Evolutionary conservation across 1,139 yeast species (phyloP), one percentile per base, ranked within the genome.

Genomic region (Debaryomycetaceae sp.): DNA sequence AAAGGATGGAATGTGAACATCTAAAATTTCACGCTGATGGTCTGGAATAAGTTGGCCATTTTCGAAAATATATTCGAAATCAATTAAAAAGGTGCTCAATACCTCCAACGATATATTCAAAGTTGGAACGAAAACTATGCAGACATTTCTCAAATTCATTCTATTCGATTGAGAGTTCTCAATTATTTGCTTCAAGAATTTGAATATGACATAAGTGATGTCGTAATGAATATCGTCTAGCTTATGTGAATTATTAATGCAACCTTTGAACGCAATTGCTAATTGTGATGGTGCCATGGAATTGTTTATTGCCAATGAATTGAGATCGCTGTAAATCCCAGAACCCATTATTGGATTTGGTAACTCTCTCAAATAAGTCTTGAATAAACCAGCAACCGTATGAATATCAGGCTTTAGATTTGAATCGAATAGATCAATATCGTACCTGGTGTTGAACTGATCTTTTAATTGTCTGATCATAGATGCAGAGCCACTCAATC

Each of bases 401-500:
- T 89, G 89, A 38, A 85, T 78, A 57, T 86, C 93, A 5, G 77
- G 76, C 39, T 67, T 71, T 54, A 59, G 58, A 38, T 54, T 64
- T 51, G 73, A 57, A 22, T 65, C 65, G 34, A 48, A 66, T 46
- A 93, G 68, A 58, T 90, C 90, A 42, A 88, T 70, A 60, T 91
- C 98, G 50, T 77, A 78, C 13, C 78, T 72, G 24, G 56, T 62
- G 56, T 82, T 83, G 63, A 90, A 93, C 41, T 71, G 73, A 37
- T 83, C 88, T 56, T 87, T 88, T 40, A 93, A 73, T 36, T 75
- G 78, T 46, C 87, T 78, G 24, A 93, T 88, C 40, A 85, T 76
- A 0, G 91, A 78, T 44, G 93, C 87, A 33, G 96, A 87, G 2
- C 99, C 99, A 63, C 95, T 88, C 45, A 91, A 70, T 50, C 99